Percentiles rank a stretch among this genome's conserved stretches.
Conservation (phyloP, 768 basidiomycete genomes). For the Coprinopsis marcescibilis region DNA sequence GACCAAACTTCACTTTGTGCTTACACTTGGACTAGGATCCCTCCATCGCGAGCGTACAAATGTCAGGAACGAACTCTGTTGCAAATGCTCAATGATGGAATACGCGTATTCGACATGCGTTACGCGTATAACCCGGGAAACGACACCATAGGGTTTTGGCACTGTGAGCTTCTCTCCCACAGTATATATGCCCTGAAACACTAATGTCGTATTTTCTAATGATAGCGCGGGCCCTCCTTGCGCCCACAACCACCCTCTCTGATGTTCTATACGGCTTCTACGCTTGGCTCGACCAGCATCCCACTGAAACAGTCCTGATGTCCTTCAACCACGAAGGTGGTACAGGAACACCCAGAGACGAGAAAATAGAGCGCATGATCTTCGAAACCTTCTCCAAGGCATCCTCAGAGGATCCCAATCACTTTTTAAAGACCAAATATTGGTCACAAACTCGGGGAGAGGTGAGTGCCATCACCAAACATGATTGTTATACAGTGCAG, state of each 20-base stretch:
- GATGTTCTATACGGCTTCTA: constrained; percentile 50
- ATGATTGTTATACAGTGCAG: constrained; percentile 1
- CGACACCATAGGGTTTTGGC: constrained; percentile 44
- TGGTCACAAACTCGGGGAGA: constrained; percentile 44
- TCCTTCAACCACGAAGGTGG: constrained; percentile 46
- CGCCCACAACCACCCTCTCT: constrained; percentile 38
- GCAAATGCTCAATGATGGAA: constrained; percentile 41
- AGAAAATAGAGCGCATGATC: constrained; percentile 35
- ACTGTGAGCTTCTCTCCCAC: constrained; percentile 32
- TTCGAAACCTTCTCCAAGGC: constrained; percentile 28
- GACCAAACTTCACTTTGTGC: not conserved
- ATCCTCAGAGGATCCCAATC: constrained; percentile 15
- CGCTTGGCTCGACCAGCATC: constrained; percentile 45
- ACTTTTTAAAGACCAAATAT: constrained; percentile 32
- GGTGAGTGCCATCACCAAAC: constrained; percentile 13
- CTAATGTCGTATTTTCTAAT: too few species aligned
- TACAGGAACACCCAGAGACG: constrained; percentile 38
- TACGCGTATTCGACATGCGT: constrained; percentile 46
- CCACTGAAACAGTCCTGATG: constrained; percentile 44
- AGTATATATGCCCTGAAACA: too few species aligned
- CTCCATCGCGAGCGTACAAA: constrained; percentile 28
- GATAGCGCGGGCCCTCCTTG: constrained; percentile 35
- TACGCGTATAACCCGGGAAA: constrained; percentile 46
- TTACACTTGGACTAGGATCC: constrained; percentile 24
- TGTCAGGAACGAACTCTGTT: constrained; percentile 44